phyloP scores from a whole-genome alignment of 2,329 filamentous ascomycete genomes.

The Phoma sp. region DNA sequence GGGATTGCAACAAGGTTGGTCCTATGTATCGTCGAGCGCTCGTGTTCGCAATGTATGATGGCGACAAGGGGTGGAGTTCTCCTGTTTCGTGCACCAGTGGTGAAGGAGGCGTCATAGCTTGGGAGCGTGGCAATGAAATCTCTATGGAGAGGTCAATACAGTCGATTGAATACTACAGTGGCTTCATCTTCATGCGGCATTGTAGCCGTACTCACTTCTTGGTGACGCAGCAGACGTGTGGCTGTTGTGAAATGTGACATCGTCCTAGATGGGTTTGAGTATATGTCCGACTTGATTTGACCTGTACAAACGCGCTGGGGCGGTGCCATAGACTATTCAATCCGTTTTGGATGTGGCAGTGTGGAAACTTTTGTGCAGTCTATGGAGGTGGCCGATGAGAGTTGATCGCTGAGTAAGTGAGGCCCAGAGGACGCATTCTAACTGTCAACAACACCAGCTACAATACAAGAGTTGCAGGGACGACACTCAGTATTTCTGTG shows the following conservation, averaged over 20 bases:
- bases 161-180: conserved; percentile 7
- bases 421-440: not conserved
- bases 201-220: too few species aligned
- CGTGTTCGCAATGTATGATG: conserved; percentile 27
- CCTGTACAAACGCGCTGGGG: conserved; percentile 2
- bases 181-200: not conserved
- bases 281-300: not conserved
- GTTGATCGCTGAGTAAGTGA: not conserved
- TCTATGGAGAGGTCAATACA: not conserved
- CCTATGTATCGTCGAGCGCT: conserved; percentile 32
- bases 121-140: not conserved
- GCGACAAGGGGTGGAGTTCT: not conserved
- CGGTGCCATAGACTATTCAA: not conserved
- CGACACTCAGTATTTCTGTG: conserved; percentile 1
- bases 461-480: conserved; percentile 7
- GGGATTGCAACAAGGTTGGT: conserved; percentile 32
- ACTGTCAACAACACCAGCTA: not conserved
- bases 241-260: not conserved
- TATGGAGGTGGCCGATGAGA: not conserved
- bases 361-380: not conserved
- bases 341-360: not conserved
- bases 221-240: not conserved
- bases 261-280: conserved; percentile 4
- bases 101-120: conserved; percentile 13
- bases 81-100: not conserved